A percentile compares a stretch with the other conserved stretches of the same genome.
These are phyloP conservation scores for Pilasporangium apinafurcum DNA, from an alignment of 352 stramenopile species.

Conservation along the genomic window DNA sequence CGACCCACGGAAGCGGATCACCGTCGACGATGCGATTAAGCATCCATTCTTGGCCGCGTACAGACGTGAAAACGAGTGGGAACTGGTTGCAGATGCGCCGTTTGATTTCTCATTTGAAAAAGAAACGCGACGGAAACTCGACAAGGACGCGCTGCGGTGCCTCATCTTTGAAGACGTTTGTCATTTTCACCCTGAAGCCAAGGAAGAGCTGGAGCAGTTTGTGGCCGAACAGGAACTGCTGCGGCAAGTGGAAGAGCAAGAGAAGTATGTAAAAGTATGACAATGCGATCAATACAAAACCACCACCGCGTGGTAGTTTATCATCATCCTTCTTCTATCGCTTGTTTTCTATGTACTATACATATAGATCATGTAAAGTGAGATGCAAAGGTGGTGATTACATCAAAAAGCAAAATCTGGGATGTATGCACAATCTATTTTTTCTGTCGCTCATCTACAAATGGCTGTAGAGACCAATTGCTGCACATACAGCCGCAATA, in stretches of 20 bases:
- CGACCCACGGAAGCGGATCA: conserved; percentile 75
- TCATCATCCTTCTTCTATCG: no score
- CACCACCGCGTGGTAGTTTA: no score
- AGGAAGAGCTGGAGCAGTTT: conserved; percentile 47
- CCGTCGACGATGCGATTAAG: conserved; percentile 63
- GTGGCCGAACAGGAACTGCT: conserved; percentile 36
- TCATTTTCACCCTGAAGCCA: conserved; percentile 73
- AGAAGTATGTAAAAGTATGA: no score
- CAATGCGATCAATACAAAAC: no score
- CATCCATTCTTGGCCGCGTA: conserved; percentile 76
- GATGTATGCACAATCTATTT: no score
- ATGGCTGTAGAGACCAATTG: conserved; percentile 28
- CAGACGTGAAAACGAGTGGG: conserved; percentile 37
- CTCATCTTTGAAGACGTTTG: conserved; percentile 87
- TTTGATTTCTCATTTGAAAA: conserved; percentile 86
- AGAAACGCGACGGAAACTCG: conserved; percentile 45
- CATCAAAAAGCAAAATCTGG: no score
- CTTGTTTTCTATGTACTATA: no score
- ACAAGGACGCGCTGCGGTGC: conserved; percentile 70
- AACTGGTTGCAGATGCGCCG: conserved; percentile 23
- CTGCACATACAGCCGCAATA: conserved; percentile 32
- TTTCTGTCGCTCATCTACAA: no score
- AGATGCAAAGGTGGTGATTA: no score
- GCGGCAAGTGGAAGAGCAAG: conserved; percentile 14
- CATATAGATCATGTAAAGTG: no score